Percentiles rank a stretch among this genome's conserved stretches.
Evolutionary conservation across 73 alveolate genomes (phyloP).

Genomic region (Paramecium octaurelia): DNA sequence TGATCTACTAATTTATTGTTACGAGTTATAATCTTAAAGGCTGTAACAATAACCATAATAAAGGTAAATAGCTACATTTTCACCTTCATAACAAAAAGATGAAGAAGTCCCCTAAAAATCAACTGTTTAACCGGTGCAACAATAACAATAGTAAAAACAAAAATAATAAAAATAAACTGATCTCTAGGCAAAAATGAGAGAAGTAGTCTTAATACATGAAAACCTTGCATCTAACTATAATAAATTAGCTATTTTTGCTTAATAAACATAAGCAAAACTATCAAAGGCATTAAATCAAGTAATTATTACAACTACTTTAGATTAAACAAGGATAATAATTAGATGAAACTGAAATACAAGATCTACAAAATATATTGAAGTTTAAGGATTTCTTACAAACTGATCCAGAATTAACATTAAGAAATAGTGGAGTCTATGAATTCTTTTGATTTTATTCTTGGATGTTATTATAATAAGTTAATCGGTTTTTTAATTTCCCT

Average conservation of each 20-base stretch:
- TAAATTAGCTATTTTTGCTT: neutral
- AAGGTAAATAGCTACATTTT: neutral
- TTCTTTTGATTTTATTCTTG: neutral
- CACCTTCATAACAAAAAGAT: neutral
- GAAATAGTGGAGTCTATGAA: neutral
- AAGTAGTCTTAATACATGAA: neutral
- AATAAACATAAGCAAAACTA: neutral
- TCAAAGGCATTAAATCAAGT: neutral
- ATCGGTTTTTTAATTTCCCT: too few species aligned
- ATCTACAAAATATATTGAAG: neutral
- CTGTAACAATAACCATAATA: neutral
- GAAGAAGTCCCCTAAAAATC: neutral
- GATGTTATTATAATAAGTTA: neutral
- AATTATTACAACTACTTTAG: neutral
- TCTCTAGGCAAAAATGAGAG: neutral
- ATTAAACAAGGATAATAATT: neutral
- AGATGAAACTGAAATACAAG: neutral
- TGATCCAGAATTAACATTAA: conserved; percentile 8
- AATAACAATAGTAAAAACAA: neutral
- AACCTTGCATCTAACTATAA: neutral
- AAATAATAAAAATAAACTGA: neutral
- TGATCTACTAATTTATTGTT: conserved; percentile 16
- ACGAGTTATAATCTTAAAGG: neutral
- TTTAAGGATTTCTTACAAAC: neutral
- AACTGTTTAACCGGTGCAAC: neutral